Evolutionary conservation across 1,284 basidiomycete genomes (phyloP).

Genomic region (Trichosporon faecale): DNA sequence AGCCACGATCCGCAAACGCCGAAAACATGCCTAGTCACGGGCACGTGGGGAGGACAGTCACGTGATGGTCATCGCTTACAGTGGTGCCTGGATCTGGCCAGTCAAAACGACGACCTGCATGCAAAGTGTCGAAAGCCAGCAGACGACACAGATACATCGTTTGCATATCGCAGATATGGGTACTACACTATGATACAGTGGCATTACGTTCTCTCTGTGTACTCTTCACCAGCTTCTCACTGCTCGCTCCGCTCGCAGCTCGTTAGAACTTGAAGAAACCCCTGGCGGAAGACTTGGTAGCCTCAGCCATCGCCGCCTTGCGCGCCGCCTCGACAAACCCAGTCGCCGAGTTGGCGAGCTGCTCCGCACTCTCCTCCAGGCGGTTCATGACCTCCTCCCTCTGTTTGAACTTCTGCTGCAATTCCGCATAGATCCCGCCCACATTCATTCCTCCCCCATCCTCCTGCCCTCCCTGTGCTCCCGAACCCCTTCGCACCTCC

Average conservation of each 20-base stretch:
- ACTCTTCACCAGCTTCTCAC: no score
- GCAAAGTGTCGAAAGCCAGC: not conserved
- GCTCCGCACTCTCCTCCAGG: not conserved
- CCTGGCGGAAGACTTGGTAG: not conserved
- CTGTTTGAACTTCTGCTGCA: not conserved
- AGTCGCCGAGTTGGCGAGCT: not conserved
- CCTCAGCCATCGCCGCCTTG: not conserved
- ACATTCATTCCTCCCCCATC: not conserved
- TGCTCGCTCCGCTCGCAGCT: no score
- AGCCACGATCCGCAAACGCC: not conserved
- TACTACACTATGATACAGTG: conserved; percentile 7
- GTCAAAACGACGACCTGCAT: no score
- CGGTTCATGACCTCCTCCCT: not conserved
- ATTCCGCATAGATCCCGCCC: not conserved
- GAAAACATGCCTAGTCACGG: not conserved
- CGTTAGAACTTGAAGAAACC: not conserved
- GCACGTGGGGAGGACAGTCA: not conserved
- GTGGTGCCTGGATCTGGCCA: not conserved
- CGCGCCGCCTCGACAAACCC: not conserved
- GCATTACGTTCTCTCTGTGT: not conserved
- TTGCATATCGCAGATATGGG: not conserved
- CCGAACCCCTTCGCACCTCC: not conserved
- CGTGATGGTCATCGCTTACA: not conserved
- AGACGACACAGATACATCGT: not conserved
- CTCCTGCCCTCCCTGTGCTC: not conserved